Evolutionary conservation across 805 yeast species (phyloP).

Genomic region (Kazachstania kunashirensis): DNA sequence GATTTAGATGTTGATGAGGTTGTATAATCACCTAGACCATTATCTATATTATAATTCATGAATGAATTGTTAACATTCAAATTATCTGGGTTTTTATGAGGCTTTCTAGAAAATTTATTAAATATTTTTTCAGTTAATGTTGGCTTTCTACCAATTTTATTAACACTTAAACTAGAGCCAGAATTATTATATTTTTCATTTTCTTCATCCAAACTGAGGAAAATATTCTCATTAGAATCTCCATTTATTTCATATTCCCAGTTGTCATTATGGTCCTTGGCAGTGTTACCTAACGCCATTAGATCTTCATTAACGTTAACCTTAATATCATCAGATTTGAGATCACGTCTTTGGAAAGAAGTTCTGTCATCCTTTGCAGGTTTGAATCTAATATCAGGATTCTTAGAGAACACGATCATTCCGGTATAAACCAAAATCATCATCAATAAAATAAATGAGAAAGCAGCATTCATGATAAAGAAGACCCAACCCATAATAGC

Average conservation of each 20-base stretch:
- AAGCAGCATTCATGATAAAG: constrained; percentile 83
- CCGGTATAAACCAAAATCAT: constrained; percentile 57
- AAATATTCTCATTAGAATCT: constrained; percentile 11
- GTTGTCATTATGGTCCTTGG: constrained; percentile 64
- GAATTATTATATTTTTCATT: constrained; percentile 16
- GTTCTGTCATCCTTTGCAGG: constrained; percentile 93
- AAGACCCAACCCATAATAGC: constrained; percentile 89
- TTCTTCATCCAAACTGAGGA: constrained; percentile 16
- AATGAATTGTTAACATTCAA: neutral
- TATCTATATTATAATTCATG: neutral
- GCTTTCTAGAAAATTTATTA: constrained; percentile 16
- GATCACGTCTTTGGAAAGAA: constrained; percentile 56
- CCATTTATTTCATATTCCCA: constrained; percentile 57
- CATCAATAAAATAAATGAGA: constrained; percentile 63
- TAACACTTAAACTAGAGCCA: constrained; percentile 29
- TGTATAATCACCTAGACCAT: constrained; percentile 7
- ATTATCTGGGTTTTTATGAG: constrained; percentile 7
- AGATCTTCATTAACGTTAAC: constrained; percentile 40
- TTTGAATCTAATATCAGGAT: constrained; percentile 81
- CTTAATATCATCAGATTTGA: constrained; percentile 14
- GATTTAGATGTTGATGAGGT: constrained; percentile 8
- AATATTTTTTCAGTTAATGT: constrained; percentile 19
- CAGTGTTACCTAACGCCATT: constrained; percentile 68
- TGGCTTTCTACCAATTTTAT: constrained; percentile 10
- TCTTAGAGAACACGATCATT: constrained; percentile 59